Conservation (phyloP, 768 basidiomycete species). For the Phlebiopsis flavidoalba region DNA sequence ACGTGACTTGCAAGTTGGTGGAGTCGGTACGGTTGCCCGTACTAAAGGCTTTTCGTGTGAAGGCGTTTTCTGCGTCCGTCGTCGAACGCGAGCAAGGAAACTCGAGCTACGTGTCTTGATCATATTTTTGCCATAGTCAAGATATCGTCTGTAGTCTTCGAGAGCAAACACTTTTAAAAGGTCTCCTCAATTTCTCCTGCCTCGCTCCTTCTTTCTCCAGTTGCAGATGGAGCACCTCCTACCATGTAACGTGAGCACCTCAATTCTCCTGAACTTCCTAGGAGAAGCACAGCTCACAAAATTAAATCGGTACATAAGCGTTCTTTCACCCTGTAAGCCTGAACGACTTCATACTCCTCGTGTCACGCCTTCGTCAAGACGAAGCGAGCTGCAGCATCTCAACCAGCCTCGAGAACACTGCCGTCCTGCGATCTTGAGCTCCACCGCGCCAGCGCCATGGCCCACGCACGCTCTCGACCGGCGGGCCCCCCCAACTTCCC, state of each 20-base stretch:
- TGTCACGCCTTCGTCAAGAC: conserved; percentile 64
- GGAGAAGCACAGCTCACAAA: conserved; percentile 55
- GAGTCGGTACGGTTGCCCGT: too few relatives aligned
- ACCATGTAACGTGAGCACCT: conserved; percentile 3
- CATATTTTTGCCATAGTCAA: conserved; percentile 37
- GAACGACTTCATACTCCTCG: conserved; percentile 54
- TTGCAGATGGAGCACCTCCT: conserved; percentile 89
- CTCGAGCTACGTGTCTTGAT: neutral
- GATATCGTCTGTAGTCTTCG: conserved; percentile 85
- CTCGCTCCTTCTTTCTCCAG: conserved; percentile 85
- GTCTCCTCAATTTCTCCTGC: conserved; percentile 88
- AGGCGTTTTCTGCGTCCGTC: too few relatives aligned
- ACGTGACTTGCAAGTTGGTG: too few relatives aligned
- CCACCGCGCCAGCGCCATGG: conserved; percentile 72
- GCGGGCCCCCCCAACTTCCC: conserved; percentile 78
- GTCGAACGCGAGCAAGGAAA: too few relatives aligned
- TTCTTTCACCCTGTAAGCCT: conserved; percentile 88
- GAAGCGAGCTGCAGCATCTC: conserved; percentile 83
- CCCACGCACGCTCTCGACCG: conserved; percentile 75
- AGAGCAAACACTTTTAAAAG: conserved; percentile 75
- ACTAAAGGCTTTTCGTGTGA: too few relatives aligned
- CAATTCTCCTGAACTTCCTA: neutral
- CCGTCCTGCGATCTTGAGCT: conserved; percentile 89
- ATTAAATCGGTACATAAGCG: conserved; percentile 92
- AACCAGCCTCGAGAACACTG: conserved; percentile 87